Percentiles rank a stretch among this genome's conserved stretches.
These are phyloP conservation scores for Boletus tomentosulus DNA, from an alignment of 768 basidiomycete species.

Conservation along the genomic window DNA sequence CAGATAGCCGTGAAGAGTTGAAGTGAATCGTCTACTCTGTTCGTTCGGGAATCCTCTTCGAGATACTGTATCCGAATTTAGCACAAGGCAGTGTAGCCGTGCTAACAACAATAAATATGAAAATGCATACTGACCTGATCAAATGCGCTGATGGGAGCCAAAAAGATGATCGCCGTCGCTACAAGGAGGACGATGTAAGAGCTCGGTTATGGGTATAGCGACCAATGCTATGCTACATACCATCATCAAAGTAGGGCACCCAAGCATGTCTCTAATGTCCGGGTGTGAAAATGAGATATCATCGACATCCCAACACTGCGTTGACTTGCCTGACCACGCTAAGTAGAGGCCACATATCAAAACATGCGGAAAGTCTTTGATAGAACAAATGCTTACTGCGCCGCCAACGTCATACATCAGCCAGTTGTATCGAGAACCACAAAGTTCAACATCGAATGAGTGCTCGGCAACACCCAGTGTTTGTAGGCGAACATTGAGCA, in stretches of 20 bases:
- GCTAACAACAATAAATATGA: neutral
- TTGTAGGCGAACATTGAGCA: conserved; percentile 75
- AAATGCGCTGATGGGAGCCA: conserved; percentile 83
- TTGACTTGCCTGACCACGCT: conserved; percentile 59
- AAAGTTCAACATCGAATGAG: conserved; percentile 61
- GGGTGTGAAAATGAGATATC: conserved; percentile 9
- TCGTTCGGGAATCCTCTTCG: conserved; percentile 75
- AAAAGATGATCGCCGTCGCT: conserved; percentile 84
- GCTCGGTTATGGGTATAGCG: conserved; percentile 7
- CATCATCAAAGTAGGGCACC: conserved; percentile 85
- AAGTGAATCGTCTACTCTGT: conserved; percentile 78
- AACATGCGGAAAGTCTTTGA: neutral
- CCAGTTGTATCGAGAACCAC: conserved; percentile 66
- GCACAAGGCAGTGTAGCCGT: conserved; percentile 12
- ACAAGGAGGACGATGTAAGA: conserved; percentile 9
- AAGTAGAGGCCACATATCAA: conserved; percentile 10
- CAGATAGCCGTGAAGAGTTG: conserved; percentile 75
- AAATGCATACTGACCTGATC: conserved; percentile 70
- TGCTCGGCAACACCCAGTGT: conserved; percentile 79
- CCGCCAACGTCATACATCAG: conserved; percentile 82
- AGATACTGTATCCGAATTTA: conserved; percentile 51
- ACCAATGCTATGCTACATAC: conserved; percentile 38
- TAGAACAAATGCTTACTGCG: conserved; percentile 47
- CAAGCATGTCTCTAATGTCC: conserved; percentile 64
- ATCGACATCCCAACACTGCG: conserved; percentile 10